A percentile compares a stretch with the other conserved stretches of the same genome.
Evolutionary conservation across 129 eudicot species (phyloP).

Genomic region (Lactuca saligna): DNA sequence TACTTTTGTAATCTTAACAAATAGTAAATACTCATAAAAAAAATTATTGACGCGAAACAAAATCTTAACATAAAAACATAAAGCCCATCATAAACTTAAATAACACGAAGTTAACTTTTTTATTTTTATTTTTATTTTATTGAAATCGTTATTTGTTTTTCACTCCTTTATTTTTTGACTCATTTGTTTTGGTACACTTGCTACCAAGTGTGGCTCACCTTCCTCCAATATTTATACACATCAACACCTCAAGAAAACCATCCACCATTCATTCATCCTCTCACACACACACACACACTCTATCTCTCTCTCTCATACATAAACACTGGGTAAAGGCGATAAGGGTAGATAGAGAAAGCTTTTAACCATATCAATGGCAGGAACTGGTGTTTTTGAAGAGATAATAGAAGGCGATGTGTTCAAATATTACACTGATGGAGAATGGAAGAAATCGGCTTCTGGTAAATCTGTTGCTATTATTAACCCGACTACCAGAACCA

Average conservation of each 20-base stretch:
- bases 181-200: constrained; percentile 21
- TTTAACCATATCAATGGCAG: constrained; percentile 33
- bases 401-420: constrained; percentile 54
- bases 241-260: constrained; percentile 36
- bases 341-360: constrained; percentile 29
- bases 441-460: constrained; percentile 56
- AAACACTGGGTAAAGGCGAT: constrained; percentile 21
- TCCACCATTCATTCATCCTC: constrained; percentile 29
- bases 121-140: background rate
- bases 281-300: background rate
- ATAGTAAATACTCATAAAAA: too few relatives aligned
- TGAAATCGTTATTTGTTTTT: background rate
- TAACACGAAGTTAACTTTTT: too few relatives aligned
- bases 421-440: constrained; percentile 62
- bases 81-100: too few relatives aligned
- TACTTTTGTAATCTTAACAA: too few relatives aligned
- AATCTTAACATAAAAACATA: too few relatives aligned
- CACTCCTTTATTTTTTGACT: constrained; percentile 3
- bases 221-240: constrained; percentile 39
- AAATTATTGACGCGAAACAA: too few relatives aligned
- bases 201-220: constrained; percentile 44
- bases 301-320: constrained; percentile 19
- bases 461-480: constrained; percentile 62
- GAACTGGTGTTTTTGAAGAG: constrained; percentile 44
- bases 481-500: constrained; percentile 54